Evolutionary conservation across 2,329 filamentous ascomycete species (phyloP), one percentile per base, ranked within the genome.

Genomic region (Stachybotrys chlorohalonatus): DNA sequence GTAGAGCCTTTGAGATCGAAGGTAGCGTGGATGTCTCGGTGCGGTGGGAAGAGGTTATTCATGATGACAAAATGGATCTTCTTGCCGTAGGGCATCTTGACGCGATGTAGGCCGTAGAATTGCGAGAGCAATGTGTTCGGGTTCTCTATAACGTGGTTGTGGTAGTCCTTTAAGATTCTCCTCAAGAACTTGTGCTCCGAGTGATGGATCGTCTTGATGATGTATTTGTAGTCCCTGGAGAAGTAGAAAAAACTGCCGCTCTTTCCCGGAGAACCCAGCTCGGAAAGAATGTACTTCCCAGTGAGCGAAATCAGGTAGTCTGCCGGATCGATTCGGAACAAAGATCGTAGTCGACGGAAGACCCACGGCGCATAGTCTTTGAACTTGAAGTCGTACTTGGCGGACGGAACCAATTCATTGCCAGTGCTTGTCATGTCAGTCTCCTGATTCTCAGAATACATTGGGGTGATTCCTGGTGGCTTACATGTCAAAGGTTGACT

Each of bases 281-380:
- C 94, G 6, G 94, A 97, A 60, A 99, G 80, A 54, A 99, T 97
- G 72, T 99, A 99, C 74, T 99, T 99, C 71, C 92, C 94, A 13
- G 94, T 97, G 65, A 99, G 76, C 7, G 94, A 99, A 85, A 99
- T 95, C 57, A 99, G 84, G 69, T 99, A 99, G 72, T 99, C 94
- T 62, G 93, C 94, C 24, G 94, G 94, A 68, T 99, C 94, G 54
- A 97, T 83, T 63, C 87, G 85, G 75, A 99, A 99, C 59, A 87
- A 87, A 51, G 84, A 78, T 61, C 94, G 89, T 48, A 99, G 80
- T 72, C 91, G 90, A 65, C 94, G 90, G 73, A 99, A 99, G 56
- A 99, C 94, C 92, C 93, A 97, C 55, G 94, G 94, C n/a, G 93
- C 93, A 72, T 99, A 99, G 74, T 99, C 94, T 76, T 99, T 99